These are phyloP conservation scores for Stentor roeselii DNA, from an alignment of 73 alveolate species.

Conservation along the genomic window DNA sequence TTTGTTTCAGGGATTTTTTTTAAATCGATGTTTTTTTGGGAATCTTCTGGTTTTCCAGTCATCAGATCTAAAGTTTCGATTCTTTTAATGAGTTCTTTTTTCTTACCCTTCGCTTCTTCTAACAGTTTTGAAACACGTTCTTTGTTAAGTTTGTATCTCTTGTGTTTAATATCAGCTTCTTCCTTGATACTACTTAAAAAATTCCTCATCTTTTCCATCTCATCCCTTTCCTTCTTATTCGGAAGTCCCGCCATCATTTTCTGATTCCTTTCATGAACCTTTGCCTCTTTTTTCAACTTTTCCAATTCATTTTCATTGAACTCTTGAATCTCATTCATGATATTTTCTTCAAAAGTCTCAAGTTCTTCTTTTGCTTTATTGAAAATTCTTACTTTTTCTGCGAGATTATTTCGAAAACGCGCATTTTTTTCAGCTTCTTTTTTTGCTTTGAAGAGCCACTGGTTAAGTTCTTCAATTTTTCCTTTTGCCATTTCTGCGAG, in stretches of 20 bases:
- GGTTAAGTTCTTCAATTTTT: conserved; percentile 12
- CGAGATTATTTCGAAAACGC: background rate
- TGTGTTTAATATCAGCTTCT: background rate
- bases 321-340: conserved; percentile 2
- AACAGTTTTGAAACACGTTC: conserved; percentile 9
- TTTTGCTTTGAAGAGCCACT: background rate
- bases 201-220: background rate
- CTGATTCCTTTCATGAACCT: conserved; percentile 27
- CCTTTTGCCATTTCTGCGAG: background rate
- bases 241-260: background rate
- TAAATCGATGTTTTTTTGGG: background rate
- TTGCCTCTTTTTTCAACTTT: conserved; percentile 10
- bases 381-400: background rate
- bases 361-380: conserved; percentile 24
- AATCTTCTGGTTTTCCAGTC: background rate
- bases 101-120: background rate
- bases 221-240: conserved; percentile 20
- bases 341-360: conserved; percentile 34
- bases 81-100: background rate
- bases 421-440: background rate
- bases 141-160: background rate
- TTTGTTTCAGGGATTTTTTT: background rate
- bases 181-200: background rate
- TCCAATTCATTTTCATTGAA: background rate
- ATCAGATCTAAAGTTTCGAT: background rate